phyloP scores from a whole-genome alignment of 495 filamentous ascomycete species.

The Tuber magnatum region DNA sequence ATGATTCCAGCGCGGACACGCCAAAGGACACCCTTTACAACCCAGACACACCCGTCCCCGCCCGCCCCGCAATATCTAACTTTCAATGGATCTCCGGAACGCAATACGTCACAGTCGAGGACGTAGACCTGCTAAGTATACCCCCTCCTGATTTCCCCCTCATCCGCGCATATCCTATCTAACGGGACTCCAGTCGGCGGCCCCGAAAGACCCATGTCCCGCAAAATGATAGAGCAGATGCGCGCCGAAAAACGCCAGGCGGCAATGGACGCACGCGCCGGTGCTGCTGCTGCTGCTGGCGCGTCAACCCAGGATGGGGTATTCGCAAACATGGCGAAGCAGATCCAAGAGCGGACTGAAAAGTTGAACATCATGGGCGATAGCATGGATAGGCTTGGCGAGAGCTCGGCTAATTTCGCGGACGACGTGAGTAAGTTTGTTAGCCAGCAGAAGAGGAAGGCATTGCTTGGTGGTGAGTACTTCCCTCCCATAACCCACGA shows the following conservation, averaged over 20 bases:
- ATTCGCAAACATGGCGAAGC: conserved; percentile 66
- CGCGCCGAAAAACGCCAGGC: conserved; percentile 51
- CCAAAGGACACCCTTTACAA: conserved; percentile 72
- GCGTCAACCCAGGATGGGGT: conserved; percentile 51
- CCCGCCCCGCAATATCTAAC: conserved; percentile 90
- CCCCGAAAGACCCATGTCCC: conserved; percentile 72
- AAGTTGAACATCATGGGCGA: conserved; percentile 75
- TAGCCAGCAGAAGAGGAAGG: conserved; percentile 71
- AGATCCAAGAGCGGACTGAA: conserved; percentile 83
- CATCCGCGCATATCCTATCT: conserved; percentile 2
- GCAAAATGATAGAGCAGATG: conserved; percentile 64
- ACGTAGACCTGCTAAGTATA: conserved; percentile 70
- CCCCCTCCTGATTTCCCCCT: conserved; percentile 34
- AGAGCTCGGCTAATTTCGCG: conserved; percentile 71
- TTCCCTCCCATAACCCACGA: conserved; percentile 47
- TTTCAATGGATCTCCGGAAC: conserved; percentile 95
- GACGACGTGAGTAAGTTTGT: conserved; percentile 83
- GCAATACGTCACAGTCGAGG: conserved; percentile 79
- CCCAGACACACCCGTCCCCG: conserved; percentile 59
- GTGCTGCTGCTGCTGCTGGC: conserved; percentile 45
- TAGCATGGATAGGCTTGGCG: conserved; percentile 69
- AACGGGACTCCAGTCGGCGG: conserved; percentile 55
- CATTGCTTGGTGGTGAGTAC: conserved; percentile 57
- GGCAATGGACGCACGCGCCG: conserved; percentile 42
- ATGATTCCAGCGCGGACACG: conserved; percentile 32